Percentiles rank a stretch among this genome's conserved stretches.
These are phyloP conservation scores for Pseudomonodictys pantanalensis DNA, from an alignment of 495 filamentous ascomycete genomes.

Conservation along the genomic window DNA sequence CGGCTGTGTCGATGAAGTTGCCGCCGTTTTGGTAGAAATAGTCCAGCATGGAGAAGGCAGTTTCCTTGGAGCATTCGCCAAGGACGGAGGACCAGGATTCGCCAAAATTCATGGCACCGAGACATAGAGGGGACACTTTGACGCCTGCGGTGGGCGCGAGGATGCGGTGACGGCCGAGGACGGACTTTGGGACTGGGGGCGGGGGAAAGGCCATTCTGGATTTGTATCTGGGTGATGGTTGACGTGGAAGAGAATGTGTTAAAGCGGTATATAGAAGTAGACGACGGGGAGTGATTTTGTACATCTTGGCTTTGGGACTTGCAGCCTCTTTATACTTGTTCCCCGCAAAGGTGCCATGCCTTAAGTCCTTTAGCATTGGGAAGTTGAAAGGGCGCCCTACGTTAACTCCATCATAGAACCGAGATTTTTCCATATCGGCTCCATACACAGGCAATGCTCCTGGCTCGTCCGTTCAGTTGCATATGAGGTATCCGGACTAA, in stretches of 20 bases:
- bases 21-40: conserved; percentile 64
- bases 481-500: too few relatives aligned
- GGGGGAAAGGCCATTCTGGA: conserved; percentile 19
- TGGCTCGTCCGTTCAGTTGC: too few relatives aligned
- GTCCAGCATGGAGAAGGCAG: conserved; percentile 63
- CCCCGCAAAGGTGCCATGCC: too few relatives aligned
- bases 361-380: too few relatives aligned
- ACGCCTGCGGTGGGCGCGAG: conserved; percentile 59
- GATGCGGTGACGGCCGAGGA: conserved; percentile 58
- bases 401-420: too few relatives aligned
- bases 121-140: conserved; percentile 57
- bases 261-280: not conserved
- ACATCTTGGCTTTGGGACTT: too few relatives aligned
- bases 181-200: conserved; percentile 51
- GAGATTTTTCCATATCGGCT: too few relatives aligned
- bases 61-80: conserved; percentile 61
- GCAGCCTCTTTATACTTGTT: too few relatives aligned
- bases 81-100: conserved; percentile 50
- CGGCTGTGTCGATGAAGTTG: conserved; percentile 77
- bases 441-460: too few relatives aligned
- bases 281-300: too few relatives aligned
- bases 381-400: too few relatives aligned
- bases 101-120: conserved; percentile 65
- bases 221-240: not conserved
- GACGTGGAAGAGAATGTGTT: not conserved